Conservation (phyloP, 2,329 filamentous ascomycete genomes). For the Aspergillus sp. region DNA sequence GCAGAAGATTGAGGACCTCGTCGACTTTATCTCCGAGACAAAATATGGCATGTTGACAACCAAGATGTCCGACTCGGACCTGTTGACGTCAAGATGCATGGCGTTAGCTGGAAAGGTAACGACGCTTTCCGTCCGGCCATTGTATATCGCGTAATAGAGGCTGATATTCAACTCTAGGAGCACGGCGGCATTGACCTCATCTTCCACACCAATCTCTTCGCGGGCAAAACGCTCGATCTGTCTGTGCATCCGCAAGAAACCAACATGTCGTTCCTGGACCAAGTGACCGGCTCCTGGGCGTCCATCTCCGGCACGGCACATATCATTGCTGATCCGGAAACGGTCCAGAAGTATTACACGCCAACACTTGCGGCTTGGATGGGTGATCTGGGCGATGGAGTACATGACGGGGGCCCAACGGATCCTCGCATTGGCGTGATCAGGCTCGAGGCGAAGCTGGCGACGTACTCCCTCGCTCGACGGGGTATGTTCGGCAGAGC, state of each 20-base stretch:
- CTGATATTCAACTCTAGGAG: constrained; percentile 53
- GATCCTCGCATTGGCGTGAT: constrained; percentile 83
- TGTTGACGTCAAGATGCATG: constrained; percentile 81
- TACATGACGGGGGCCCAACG: constrained; percentile 75
- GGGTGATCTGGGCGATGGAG: constrained; percentile 78
- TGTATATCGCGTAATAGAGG: constrained; percentile 1
- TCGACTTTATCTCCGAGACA: constrained; percentile 65
- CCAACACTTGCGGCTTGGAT: constrained; percentile 76
- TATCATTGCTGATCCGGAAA: constrained; percentile 65
- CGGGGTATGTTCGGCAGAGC: constrained; percentile 63
- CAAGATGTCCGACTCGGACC: constrained; percentile 57
- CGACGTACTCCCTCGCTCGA: constrained; percentile 66
- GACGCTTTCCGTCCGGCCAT: neutral
- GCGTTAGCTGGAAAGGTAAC: constrained; percentile 72
- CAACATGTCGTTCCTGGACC: constrained; percentile 80
- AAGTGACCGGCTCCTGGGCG: constrained; percentile 74
- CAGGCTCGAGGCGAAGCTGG: constrained; percentile 68
- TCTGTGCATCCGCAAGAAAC: constrained; percentile 64
- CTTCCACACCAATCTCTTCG: constrained; percentile 90
- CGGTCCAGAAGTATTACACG: constrained; percentile 73
- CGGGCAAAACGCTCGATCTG: constrained; percentile 81
- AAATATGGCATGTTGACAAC: constrained; percentile 94
- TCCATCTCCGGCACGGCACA: constrained; percentile 72
- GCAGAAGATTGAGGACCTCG: constrained; percentile 73
- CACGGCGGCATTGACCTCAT: constrained; percentile 74